Conservation (phyloP, 2,329 filamentous ascomycete genomes). For the Exophiala alcalophila region DNA sequence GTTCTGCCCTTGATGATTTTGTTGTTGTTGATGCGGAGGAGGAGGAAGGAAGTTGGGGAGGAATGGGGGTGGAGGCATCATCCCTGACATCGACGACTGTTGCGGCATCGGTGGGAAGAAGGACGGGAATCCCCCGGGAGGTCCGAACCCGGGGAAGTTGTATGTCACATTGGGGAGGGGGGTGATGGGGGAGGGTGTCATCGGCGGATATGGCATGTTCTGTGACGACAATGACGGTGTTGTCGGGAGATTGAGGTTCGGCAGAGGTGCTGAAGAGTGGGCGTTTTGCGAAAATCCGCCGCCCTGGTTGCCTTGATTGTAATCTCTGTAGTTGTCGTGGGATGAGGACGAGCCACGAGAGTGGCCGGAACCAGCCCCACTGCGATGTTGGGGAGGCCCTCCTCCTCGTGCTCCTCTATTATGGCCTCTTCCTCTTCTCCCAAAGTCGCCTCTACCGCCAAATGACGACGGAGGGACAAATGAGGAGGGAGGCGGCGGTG, state of each 20-base stretch:
- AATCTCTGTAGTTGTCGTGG: conserved; percentile 6
- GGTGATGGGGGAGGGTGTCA: conserved; percentile 29
- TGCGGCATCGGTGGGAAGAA: conserved; percentile 6
- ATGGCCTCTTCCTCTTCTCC: conserved; percentile 41
- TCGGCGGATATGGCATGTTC: conserved; percentile 18
- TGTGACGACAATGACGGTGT: conserved; percentile 25
- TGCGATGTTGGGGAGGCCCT: conserved; percentile 27
- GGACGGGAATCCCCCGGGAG: conserved; percentile 9
- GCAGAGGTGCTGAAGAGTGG: conserved; percentile 9
- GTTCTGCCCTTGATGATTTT: conserved; percentile 16
- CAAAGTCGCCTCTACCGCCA: conserved; percentile 37
- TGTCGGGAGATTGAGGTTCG: conserved; percentile 21
- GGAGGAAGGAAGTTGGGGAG: conserved; percentile 24
- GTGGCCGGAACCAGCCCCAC: conserved; percentile 24
- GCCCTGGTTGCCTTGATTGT: conserved; percentile 4
- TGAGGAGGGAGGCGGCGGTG: conserved; percentile 23
- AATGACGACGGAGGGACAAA: neutral
- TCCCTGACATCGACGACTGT: conserved; percentile 9
- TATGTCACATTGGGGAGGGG: conserved; percentile 25
- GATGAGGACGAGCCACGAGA: no score
- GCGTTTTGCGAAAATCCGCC: conserved; percentile 8
- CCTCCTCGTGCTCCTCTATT: conserved; percentile 33
- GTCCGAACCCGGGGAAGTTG: conserved; percentile 17
- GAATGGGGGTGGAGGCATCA: conserved; percentile 3
- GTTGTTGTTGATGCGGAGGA: conserved; percentile 39